phyloP scores from a whole-genome alignment of 2,329 filamentous ascomycete genomes.

The Didymosphaeria variabile region DNA sequence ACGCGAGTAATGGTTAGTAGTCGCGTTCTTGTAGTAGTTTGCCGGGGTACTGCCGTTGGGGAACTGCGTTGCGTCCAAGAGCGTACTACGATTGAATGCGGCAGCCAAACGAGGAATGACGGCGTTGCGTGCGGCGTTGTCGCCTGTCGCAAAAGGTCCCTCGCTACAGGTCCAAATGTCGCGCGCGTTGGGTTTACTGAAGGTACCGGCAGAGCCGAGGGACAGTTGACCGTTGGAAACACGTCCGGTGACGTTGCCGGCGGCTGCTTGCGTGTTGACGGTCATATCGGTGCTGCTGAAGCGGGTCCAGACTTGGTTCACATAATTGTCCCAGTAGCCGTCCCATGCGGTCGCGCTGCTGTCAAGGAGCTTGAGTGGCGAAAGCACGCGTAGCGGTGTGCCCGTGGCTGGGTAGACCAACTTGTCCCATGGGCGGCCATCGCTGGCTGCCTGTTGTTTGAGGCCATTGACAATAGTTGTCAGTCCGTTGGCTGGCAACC shows the following conservation, averaged over 20 bases:
- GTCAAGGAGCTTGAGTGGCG: slow-evolving; percentile 58
- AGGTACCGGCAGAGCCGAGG: slow-evolving; percentile 57
- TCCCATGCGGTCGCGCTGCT: slow-evolving; percentile 58
- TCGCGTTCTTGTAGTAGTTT: slow-evolving; percentile 46
- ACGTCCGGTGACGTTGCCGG: slow-evolving; percentile 63
- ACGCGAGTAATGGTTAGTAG: slow-evolving; percentile 66
- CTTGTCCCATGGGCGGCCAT: slow-evolving; percentile 68
- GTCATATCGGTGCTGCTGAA: slow-evolving; percentile 58
- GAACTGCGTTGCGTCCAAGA: slow-evolving; percentile 61
- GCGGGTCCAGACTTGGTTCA: slow-evolving; percentile 60
- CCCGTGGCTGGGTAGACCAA: slow-evolving; percentile 59
- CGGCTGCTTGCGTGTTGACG: slow-evolving; percentile 71
- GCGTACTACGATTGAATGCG: slow-evolving; percentile 76
- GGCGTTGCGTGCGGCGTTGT: slow-evolving; percentile 58
- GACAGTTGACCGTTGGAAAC: slow-evolving; percentile 54
- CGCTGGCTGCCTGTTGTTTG: slow-evolving; percentile 62
- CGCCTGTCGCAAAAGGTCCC: slow-evolving; percentile 65
- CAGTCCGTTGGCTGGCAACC: slow-evolving; percentile 67
- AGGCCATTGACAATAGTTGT: slow-evolving; percentile 64
- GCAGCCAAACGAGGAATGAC: slow-evolving; percentile 78
- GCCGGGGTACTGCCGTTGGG: slow-evolving; percentile 45
- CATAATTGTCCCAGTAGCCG: slow-evolving; percentile 62
- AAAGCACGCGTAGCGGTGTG: slow-evolving; percentile 51
- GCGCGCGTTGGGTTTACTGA: slow-evolving; percentile 63
- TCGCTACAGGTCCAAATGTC: slow-evolving; percentile 75